Evolutionary conservation across 192 early-diverging fungal genomes (phyloP).

Genomic region (Geranomyces michiganensis): DNA sequence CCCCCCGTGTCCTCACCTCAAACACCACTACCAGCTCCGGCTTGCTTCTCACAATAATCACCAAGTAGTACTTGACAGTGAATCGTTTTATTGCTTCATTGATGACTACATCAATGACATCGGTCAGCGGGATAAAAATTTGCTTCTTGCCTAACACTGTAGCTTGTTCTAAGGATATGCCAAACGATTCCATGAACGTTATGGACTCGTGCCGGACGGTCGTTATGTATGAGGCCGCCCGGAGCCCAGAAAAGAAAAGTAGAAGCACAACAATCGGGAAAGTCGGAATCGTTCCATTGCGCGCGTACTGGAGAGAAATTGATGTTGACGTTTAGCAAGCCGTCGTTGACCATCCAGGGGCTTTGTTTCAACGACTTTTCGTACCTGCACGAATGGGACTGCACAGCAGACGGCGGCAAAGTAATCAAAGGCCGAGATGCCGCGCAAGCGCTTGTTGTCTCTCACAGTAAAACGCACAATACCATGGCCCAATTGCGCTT

Average conservation of each 20-base stretch:
- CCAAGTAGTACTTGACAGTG: constrained; percentile 73
- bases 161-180: constrained; percentile 66
- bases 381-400: background rate
- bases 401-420: background rate
- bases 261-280: too few species aligned
- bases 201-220: constrained; percentile 7
- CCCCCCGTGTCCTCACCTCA: too few species aligned
- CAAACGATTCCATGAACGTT: constrained; percentile 64
- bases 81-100: constrained; percentile 77
- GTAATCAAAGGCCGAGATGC: background rate
- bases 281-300: too few species aligned
- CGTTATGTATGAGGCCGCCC: too few species aligned
- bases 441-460: too few species aligned
- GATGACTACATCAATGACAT: constrained; percentile 71
- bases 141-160: constrained; percentile 50
- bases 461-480: background rate
- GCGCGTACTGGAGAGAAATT: too few species aligned
- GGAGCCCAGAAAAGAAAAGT: too few species aligned
- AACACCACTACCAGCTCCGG: constrained; percentile 71
- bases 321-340: too few species aligned
- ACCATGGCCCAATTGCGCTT: background rate
- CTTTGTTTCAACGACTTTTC: too few species aligned
- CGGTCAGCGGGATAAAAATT: constrained; percentile 67
- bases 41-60: constrained; percentile 64
- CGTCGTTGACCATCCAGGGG: too few species aligned